phyloP scores from a whole-genome alignment of 1,139 yeast species.

The Pichia terricola region DNA sequence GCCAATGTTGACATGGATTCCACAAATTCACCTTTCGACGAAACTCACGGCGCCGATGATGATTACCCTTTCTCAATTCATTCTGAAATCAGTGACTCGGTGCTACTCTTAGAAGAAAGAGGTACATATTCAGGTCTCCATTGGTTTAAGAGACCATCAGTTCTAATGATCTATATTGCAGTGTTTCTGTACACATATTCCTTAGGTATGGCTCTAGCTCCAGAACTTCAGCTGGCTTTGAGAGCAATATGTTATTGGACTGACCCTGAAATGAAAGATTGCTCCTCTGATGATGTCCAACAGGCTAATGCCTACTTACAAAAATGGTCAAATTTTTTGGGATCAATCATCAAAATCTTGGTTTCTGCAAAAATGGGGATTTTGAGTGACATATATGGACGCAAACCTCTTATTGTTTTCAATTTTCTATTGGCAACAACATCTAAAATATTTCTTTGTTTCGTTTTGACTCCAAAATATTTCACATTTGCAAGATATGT shows the following conservation, averaged over 20 bases:
- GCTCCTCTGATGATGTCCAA: conserved; percentile 19
- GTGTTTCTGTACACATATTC: conserved; percentile 17
- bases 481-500: conserved; percentile 30
- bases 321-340: conserved; percentile 16
- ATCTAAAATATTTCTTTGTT: conserved; percentile 25
- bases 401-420: conserved; percentile 38
- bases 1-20: neutral
- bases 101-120: conserved; percentile 14
- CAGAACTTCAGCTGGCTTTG: conserved; percentile 19
- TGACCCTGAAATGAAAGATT: conserved; percentile 5
- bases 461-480: conserved; percentile 26
- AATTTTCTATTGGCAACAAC: conserved; percentile 24
- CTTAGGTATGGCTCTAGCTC: conserved; percentile 15
- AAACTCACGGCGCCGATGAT: neutral
- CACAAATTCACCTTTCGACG: neutral
- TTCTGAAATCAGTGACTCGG: conserved; percentile 10
- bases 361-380: conserved; percentile 46
- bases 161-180: conserved; percentile 17
- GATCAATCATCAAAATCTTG: conserved; percentile 24
- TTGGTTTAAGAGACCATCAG: conserved; percentile 25
- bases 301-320: conserved; percentile 17
- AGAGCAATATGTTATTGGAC: conserved; percentile 17
- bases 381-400: conserved; percentile 56
- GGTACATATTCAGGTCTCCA: conserved; percentile 13
- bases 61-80: neutral